A percentile compares a stretch with the other conserved stretches of the same genome.
phyloP scores from a whole-genome alignment of 495 filamentous ascomycete genomes.

The Saxophila tyrrhenica region DNA sequence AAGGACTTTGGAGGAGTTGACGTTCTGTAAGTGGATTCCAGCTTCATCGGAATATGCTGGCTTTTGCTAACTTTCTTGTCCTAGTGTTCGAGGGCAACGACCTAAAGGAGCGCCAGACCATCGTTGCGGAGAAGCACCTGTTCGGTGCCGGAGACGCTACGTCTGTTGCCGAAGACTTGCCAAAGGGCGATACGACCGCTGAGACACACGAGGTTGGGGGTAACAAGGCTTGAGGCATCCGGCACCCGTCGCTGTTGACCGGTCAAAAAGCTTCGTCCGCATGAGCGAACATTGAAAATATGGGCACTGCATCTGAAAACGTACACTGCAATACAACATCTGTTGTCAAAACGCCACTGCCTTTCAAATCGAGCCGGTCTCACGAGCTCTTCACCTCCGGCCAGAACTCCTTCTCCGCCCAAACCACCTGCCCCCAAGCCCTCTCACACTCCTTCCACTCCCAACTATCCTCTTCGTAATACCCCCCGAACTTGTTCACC shows the following conservation, averaged over 20 bases:
- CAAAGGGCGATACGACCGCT: not conserved
- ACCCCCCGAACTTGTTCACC: conserved; percentile 13
- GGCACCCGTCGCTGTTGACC: too few species aligned
- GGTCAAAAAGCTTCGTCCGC: too few species aligned
- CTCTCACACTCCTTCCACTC: conserved; percentile 18
- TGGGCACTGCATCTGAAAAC: too few species aligned
- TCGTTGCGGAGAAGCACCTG: conserved; percentile 5
- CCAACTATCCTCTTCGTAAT: conserved; percentile 5
- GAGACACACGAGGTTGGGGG: not conserved
- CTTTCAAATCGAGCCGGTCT: too few species aligned
- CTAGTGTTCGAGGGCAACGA: conserved; percentile 5
- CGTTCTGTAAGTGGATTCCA: conserved; percentile 3
- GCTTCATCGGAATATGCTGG: too few species aligned
- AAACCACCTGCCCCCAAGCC: conserved; percentile 15
- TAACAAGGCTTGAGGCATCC: not conserved
- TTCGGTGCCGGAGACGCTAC: not conserved
- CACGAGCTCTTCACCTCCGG: conserved; percentile 4
- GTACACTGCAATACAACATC: too few species aligned
- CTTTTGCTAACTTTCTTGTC: not conserved
- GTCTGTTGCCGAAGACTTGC: not conserved
- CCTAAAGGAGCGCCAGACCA: not conserved
- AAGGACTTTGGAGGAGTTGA: conserved; percentile 28
- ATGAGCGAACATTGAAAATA: too few species aligned
- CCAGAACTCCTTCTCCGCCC: conserved; percentile 19
- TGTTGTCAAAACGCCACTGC: too few species aligned